These are phyloP conservation scores for Fusarium tupiense DNA, from an alignment of 2,329 filamentous ascomycete genomes.

Conservation along the genomic window DNA sequence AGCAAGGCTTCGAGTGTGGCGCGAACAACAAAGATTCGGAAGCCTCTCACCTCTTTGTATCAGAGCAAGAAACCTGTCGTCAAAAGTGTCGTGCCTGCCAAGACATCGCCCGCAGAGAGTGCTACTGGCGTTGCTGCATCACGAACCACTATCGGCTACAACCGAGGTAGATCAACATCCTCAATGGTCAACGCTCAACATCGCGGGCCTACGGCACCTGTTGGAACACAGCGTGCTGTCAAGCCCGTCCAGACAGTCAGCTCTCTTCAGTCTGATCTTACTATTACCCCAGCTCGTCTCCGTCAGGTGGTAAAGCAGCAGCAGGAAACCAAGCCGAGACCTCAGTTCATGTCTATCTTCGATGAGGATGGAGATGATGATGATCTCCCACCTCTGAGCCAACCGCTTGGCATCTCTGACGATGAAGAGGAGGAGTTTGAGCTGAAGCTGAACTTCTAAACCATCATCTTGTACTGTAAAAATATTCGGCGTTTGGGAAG, in stretches of 20 bases:
- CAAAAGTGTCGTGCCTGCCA: slow-evolving; percentile 56
- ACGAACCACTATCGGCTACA: slow-evolving; percentile 85
- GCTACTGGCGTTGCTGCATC: slow-evolving; percentile 74
- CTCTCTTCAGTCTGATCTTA: slow-evolving; percentile 46
- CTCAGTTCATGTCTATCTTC: slow-evolving; percentile 68
- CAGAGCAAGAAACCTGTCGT: slow-evolving; percentile 41
- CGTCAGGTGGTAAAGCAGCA: slow-evolving; percentile 38
- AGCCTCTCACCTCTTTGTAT: slow-evolving; percentile 46
- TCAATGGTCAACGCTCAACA: slow-evolving; percentile 53
- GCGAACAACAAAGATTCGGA: slow-evolving; percentile 34
- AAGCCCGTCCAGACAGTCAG: slow-evolving; percentile 29
- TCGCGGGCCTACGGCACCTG: slow-evolving; percentile 25
- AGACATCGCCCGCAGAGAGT: slow-evolving; percentile 63
- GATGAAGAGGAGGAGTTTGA: slow-evolving; percentile 67
- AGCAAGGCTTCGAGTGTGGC: neutral
- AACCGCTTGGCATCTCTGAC: slow-evolving; percentile 43
- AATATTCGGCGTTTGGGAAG: slow-evolving; percentile 31
- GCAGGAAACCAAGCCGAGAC: slow-evolving; percentile 48
- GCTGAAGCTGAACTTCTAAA: slow-evolving; percentile 56
- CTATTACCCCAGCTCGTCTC: slow-evolving; percentile 58
- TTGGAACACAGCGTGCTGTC: slow-evolving; percentile 15
- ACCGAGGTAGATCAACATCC: slow-evolving; percentile 72
- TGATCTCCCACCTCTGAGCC: slow-evolving; percentile 43
- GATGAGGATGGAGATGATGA: slow-evolving; percentile 57
- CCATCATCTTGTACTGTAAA: slow-evolving; percentile 17